Evolutionary conservation across 768 basidiomycete species (phyloP).

Genomic region (Lepiota subincarnata): DNA sequence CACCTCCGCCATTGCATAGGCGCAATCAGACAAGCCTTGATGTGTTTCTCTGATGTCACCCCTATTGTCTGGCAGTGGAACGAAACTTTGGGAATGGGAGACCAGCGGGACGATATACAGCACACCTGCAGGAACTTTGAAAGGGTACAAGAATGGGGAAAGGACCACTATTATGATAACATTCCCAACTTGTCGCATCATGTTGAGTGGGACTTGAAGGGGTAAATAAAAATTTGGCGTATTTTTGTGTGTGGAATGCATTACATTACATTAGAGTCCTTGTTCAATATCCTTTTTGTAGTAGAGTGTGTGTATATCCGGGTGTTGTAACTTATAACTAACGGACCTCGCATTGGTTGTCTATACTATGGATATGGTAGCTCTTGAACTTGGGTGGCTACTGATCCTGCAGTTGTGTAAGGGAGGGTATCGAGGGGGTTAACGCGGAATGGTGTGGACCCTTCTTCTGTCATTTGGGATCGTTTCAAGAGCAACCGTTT

Average conservation of each 20-base stretch:
- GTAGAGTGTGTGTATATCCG: too few species aligned
- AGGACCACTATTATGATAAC: slow-evolving; percentile 7
- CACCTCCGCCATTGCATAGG: slow-evolving; percentile 21
- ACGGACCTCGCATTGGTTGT: too few species aligned
- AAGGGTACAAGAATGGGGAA: slow-evolving; percentile 17
- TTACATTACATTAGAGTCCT: too few species aligned
- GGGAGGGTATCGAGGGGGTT: neutral
- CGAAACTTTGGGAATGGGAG: neutral
- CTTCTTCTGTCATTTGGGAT: neutral
- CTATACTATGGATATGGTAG: slow-evolving; percentile 1
- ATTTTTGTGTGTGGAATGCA: too few species aligned
- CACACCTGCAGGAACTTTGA: slow-evolving; percentile 20
- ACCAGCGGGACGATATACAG: slow-evolving; percentile 11
- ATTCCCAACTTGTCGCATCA: slow-evolving; percentile 1
- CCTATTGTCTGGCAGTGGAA: slow-evolving; percentile 21
- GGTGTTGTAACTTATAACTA: too few species aligned
- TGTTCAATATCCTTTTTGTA: too few species aligned
- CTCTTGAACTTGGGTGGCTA: neutral
- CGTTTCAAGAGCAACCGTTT: slow-evolving; percentile 1
- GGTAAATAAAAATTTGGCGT: neutral
- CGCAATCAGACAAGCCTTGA: slow-evolving; percentile 17
- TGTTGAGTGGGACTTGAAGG: slow-evolving; percentile 7
- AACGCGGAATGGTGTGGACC: neutral
- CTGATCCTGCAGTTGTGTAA: neutral
- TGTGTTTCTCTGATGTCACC: slow-evolving; percentile 19